Base-by-base conservation (phyloP, 2,329 filamentous ascomycete genomes). In the Sporothrix mexicana region DNA sequence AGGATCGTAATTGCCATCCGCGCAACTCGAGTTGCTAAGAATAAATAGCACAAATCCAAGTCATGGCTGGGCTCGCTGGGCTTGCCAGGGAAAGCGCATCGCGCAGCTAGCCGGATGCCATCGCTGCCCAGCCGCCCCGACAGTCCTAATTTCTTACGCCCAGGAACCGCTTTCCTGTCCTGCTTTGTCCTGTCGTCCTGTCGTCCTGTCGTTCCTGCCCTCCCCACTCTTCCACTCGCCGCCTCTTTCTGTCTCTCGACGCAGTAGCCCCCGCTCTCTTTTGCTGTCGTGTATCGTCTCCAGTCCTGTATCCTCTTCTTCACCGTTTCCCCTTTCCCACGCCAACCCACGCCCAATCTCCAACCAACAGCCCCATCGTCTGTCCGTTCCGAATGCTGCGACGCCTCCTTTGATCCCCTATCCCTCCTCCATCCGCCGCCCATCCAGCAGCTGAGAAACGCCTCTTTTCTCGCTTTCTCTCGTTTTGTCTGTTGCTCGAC, bases 191-290 rank as follows among this genome's bases (percentile, higher is more conserved):
- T 47, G 59, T 45, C 51, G 23, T 66, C 15, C 36, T 47, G 59
- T 45, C 51, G 20, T 66, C 15, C 36, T 47, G 59, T 45, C 51
- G 10, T 55, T 61, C 61, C 51, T 71, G 49, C 43, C 36, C 53
- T 57, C 66, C 30, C 70, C 70, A 64, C 64, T 62, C 55, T 76
- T 77, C 78, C 75, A n/a, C n/a, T 77, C 77, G 74, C 77, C 77
- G 75, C 77, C 75, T 76, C 75, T 75, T 72, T 75, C 77, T 77
- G 47, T n/a, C 47, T 51, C 47, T 51, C 6, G 15, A 51, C 47
- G 47, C 61, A 20, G 41, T 66, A 76, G 76, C 76, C 77, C 45
- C 30, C 57, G 70, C 69, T 59, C 30, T 43, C n/a, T 30, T 36
- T 45, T 55, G 23, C 23, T 57, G 25, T 41, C 47, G 17, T 49